Conservation (phyloP, 1,284 basidiomycete species). For the Malassezia dermatis region DNA sequence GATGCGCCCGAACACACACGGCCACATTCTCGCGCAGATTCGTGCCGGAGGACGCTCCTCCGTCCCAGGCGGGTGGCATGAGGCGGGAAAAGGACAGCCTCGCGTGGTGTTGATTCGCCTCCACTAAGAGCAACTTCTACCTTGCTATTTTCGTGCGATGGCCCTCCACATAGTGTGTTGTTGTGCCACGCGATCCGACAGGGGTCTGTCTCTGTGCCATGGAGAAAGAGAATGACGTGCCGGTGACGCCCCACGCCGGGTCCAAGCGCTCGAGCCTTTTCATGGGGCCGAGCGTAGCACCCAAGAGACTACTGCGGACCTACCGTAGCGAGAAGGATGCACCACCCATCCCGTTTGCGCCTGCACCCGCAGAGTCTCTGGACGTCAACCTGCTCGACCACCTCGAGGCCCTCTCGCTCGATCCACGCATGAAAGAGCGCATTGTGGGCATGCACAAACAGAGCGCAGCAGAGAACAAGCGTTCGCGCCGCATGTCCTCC, state of each 20-base stretch:
- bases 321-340: neutral
- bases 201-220: neutral
- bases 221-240: conserved; percentile 4
- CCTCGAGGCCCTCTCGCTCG: conserved; percentile 9
- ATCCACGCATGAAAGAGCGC: neutral
- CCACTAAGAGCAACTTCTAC: conserved; percentile 10
- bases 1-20: conserved; percentile 41
- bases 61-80: conserved; percentile 1
- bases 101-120: conserved; percentile 5
- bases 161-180: neutral
- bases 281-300: neutral
- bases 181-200: neutral
- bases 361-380: neutral
- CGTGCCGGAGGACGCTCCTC: neutral
- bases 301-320: conserved; percentile 8
- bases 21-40: conserved; percentile 36
- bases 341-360: neutral
- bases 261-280: neutral
- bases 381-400: neutral
- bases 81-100: neutral
- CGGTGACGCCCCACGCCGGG: neutral
- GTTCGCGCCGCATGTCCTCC: neutral
- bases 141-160: conserved; percentile 1
- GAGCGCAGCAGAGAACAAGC: neutral
- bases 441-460: conserved; percentile 4